Percentiles rank a stretch among this genome's conserved stretches.
These are phyloP conservation scores for Hypericum perforatum DNA, from an alignment of 345 rosid genomes.

Conservation along the genomic window DNA sequence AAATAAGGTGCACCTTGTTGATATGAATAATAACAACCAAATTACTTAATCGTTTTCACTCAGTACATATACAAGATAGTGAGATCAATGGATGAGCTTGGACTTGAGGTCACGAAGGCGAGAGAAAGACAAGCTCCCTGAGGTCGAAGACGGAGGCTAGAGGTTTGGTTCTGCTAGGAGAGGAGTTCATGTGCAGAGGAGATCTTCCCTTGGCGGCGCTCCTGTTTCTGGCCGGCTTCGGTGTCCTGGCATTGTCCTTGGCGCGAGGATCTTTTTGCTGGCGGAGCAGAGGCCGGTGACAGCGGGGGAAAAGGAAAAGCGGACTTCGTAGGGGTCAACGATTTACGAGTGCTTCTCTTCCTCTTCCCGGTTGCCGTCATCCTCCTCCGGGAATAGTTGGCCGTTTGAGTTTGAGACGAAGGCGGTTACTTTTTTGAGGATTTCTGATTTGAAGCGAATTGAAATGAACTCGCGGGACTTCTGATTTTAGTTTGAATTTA, in stretches of 20 bases:
- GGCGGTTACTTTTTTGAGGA: too few species aligned
- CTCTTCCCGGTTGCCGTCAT: not conserved
- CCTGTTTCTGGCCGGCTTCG: not conserved
- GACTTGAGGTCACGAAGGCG: slow-evolving; percentile 33
- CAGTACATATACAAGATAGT: too few species aligned
- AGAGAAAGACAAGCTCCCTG: slow-evolving; percentile 27
- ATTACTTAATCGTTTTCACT: too few species aligned
- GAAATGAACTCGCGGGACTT: too few species aligned
- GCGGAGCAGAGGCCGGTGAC: not conserved
- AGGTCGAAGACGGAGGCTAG: slow-evolving; percentile 32
- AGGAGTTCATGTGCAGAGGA: too few species aligned
- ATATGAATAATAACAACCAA: too few species aligned
- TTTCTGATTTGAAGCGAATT: too few species aligned
- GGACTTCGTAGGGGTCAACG: slow-evolving; percentile 9
- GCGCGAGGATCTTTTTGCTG: not conserved
- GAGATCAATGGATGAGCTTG: slow-evolving; percentile 33
- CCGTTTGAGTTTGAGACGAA: too few species aligned
- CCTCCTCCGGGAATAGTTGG: too few species aligned
- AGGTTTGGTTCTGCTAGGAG: slow-evolving; percentile 1
- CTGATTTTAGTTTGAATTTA: too few species aligned
- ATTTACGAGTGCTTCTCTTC: slow-evolving; percentile 1
- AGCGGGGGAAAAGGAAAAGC: slow-evolving; percentile 1
- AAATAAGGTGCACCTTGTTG: too few species aligned
- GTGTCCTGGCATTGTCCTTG: not conserved
- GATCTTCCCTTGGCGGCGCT: too few species aligned